Conservation (phyloP, 768 basidiomycete species). For the Termitomyces sp. region DNA sequence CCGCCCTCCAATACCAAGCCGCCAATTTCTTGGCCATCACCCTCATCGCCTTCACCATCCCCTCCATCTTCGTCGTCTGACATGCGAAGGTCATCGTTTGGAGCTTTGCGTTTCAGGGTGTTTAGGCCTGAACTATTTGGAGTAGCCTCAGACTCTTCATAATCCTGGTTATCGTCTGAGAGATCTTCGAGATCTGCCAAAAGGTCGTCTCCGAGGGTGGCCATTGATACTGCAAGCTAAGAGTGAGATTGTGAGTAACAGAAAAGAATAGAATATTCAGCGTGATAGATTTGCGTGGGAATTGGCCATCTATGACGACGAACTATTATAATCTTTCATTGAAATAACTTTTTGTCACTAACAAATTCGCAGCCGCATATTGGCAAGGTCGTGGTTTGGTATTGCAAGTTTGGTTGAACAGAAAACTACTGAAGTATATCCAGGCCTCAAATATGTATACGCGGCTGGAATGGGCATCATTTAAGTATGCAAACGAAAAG, state of each 20-base stretch:
- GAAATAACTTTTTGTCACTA: too few relatives aligned
- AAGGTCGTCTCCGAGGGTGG: constrained; percentile 87
- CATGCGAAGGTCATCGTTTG: constrained; percentile 52
- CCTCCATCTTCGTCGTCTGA: constrained; percentile 55
- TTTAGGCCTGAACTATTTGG: constrained; percentile 25
- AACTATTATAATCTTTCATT: too few relatives aligned
- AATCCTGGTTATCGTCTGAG: constrained; percentile 62
- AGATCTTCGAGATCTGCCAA: constrained; percentile 89
- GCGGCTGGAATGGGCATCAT: not conserved
- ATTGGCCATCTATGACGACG: not conserved
- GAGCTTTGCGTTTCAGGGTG: constrained; percentile 64
- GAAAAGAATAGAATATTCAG: not conserved
- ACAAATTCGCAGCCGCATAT: too few relatives aligned
- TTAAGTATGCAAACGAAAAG: not conserved
- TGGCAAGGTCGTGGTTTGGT: not conserved
- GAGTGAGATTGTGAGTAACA: not conserved
- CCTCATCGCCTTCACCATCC: constrained; percentile 44
- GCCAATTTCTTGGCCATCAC: constrained; percentile 43
- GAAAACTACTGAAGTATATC: not conserved
- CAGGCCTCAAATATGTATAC: not conserved
- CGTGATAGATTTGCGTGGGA: not conserved
- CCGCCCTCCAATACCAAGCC: constrained; percentile 83
- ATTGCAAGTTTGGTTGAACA: not conserved
- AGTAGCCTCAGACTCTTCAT: constrained; percentile 24
- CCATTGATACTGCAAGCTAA: constrained; percentile 42